phyloP scores from a whole-genome alignment of 1,139 yeast genomes.

The Maudiozyma humilis region DNA sequence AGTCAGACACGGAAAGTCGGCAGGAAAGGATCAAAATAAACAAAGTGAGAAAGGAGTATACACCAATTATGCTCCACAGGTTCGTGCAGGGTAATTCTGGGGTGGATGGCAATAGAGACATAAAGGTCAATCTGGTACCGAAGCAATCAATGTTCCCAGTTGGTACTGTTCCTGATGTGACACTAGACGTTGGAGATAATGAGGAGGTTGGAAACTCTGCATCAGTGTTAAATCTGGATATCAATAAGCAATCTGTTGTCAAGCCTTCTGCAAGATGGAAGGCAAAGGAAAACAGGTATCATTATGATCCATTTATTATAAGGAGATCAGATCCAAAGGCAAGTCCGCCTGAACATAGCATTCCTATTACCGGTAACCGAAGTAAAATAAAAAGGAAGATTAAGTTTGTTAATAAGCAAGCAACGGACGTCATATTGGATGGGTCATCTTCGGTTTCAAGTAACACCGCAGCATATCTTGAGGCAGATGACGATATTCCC shows the following conservation, averaged over 20 bases:
- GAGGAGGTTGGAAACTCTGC: not conserved
- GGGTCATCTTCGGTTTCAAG: not conserved
- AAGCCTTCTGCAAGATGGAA: not conserved
- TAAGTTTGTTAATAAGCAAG: not conserved
- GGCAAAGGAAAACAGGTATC: not conserved
- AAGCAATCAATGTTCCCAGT: not conserved
- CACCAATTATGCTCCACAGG: conserved; percentile 13
- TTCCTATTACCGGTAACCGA: not conserved
- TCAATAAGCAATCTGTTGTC: not conserved
- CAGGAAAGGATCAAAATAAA: conserved; percentile 1
- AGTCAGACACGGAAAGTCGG: not conserved
- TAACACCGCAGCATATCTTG: not conserved
- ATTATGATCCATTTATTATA: not conserved
- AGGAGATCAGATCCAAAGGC: not conserved
- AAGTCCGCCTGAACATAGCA: not conserved
- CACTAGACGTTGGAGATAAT: not conserved
- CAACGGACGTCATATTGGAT: not conserved
- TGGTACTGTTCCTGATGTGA: not conserved
- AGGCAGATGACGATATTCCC: not conserved
- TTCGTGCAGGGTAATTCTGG: conserved; percentile 6
- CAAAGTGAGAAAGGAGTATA: not conserved
- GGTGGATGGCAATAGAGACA: no score
- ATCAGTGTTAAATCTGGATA: not conserved
- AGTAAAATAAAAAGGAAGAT: not conserved
- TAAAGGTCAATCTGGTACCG: conserved; percentile 1